These are phyloP conservation scores for Lepiota subincarnata DNA, from an alignment of 768 basidiomycete genomes.

Conservation along the genomic window DNA sequence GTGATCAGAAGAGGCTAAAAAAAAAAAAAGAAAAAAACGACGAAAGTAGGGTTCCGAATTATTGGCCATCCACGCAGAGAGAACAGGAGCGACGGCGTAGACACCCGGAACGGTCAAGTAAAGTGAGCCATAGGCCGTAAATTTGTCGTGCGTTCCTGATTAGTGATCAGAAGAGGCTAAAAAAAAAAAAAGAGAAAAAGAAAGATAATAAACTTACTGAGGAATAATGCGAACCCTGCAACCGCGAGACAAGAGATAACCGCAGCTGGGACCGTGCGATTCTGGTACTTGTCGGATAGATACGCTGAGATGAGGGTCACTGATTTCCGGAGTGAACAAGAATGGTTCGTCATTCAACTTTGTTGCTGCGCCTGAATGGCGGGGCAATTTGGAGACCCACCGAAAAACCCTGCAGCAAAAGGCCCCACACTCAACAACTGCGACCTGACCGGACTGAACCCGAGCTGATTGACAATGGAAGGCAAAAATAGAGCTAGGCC, in stretches of 20 bases:
- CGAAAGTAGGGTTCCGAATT: constrained; percentile 35
- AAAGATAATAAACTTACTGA: constrained; percentile 21
- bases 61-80: constrained; percentile 33
- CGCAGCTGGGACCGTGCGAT: constrained; percentile 22
- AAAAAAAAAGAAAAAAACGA: background rate
- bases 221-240: constrained; percentile 28
- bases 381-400: constrained; percentile 17
- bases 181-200: too few species aligned
- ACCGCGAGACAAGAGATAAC: constrained; percentile 20
- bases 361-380: background rate
- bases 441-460: constrained; percentile 26
- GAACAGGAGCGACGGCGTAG: constrained; percentile 25
- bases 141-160: too few species aligned
- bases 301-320: constrained; percentile 24
- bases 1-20: background rate
- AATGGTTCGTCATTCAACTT: background rate
- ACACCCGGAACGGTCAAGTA: constrained; percentile 32
- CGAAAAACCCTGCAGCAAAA: constrained; percentile 31
- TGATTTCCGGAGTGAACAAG: constrained; percentile 1
- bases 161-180: too few species aligned
- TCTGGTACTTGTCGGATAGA: constrained; percentile 23
- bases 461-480: constrained; percentile 33
- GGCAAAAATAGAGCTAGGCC: constrained; percentile 34
- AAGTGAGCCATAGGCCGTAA: constrained; percentile 26
- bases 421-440: constrained; percentile 36